phyloP scores from a whole-genome alignment of 805 yeast genomes.

The Starmerella vaccinii region DNA sequence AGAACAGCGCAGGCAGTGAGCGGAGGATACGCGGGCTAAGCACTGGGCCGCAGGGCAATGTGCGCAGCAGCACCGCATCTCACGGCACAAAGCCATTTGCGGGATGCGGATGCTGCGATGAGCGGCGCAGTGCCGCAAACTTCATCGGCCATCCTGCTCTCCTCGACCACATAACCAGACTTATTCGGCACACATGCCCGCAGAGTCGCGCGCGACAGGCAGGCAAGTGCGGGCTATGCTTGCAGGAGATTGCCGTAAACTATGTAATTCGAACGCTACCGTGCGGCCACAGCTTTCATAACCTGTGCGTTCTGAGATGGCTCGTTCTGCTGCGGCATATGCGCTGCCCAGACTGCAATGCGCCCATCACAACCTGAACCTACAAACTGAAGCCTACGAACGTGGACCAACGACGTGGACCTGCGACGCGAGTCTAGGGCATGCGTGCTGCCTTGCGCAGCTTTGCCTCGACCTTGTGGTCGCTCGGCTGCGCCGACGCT shows the following conservation, averaged over 20 bases:
- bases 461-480: slow-evolving; percentile 44
- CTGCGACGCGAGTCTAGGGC: background rate
- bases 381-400: too few species aligned
- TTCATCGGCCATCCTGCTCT: slow-evolving; percentile 9
- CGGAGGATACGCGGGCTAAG: too few species aligned
- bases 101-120: background rate
- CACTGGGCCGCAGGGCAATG: too few species aligned
- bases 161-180: slow-evolving; percentile 9
- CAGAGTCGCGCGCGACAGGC: background rate
- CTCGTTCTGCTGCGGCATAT: slow-evolving; percentile 54
- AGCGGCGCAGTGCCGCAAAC: background rate
- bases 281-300: slow-evolving; percentile 78
- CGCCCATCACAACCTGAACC: slow-evolving; percentile 39
- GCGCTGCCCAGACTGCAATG: slow-evolving; percentile 78
- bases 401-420: too few species aligned
- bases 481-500: slow-evolving; percentile 85
- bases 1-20: too few species aligned
- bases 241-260: slow-evolving; percentile 17
- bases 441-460: background rate
- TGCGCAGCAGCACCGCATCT: too few species aligned
- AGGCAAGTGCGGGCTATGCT: slow-evolving; percentile 16
- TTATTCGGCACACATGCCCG: slow-evolving; percentile 7
- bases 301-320: slow-evolving; percentile 76
- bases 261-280: slow-evolving; percentile 61
- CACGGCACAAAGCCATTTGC: background rate